Evolutionary conservation across 208 protist genomes (phyloP).

Genomic region (Balamuthia mandrillaris): DNA sequence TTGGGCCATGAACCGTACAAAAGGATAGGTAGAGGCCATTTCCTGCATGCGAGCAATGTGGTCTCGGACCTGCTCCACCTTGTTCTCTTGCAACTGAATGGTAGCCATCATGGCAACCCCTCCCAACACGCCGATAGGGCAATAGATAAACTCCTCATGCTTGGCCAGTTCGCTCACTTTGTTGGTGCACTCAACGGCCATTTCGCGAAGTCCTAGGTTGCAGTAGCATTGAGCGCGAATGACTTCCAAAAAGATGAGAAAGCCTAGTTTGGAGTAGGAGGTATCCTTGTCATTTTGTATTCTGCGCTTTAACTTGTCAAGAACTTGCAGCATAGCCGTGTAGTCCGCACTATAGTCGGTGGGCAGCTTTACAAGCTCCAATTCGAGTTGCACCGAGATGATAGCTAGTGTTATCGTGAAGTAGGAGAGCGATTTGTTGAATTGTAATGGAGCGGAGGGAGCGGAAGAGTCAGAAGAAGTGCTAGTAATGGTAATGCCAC

Average conservation of each 20-base stretch:
- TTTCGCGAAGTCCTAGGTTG: slow-evolving; percentile 16
- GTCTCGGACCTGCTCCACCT: slow-evolving; percentile 1
- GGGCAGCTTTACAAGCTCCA: slow-evolving; percentile 32
- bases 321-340: slow-evolving; percentile 30
- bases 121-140: background rate
- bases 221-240: slow-evolving; percentile 35
- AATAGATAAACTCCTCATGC: background rate
- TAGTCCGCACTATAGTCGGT: slow-evolving; percentile 40
- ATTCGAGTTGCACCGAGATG: slow-evolving; percentile 29
- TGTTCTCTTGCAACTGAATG: slow-evolving; percentile 14
- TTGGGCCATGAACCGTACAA: slow-evolving; percentile 4
- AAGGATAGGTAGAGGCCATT: slow-evolving; percentile 15
- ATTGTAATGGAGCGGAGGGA: background rate
- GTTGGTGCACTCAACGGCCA: slow-evolving; percentile 32
- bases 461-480: background rate
- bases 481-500: background rate
- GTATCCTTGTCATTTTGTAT: background rate
- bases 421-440: too few species aligned
- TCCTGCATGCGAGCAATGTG: slow-evolving; percentile 15
- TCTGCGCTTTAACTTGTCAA: slow-evolving; percentile 36
- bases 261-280: slow-evolving; percentile 28
- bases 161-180: slow-evolving; percentile 25
- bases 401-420: slow-evolving; percentile 37
- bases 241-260: slow-evolving; percentile 17
- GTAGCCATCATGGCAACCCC: slow-evolving; percentile 30